Base-by-base conservation (phyloP, 2,329 filamentous ascomycete species). In the Diaporthe sp. region DNA sequence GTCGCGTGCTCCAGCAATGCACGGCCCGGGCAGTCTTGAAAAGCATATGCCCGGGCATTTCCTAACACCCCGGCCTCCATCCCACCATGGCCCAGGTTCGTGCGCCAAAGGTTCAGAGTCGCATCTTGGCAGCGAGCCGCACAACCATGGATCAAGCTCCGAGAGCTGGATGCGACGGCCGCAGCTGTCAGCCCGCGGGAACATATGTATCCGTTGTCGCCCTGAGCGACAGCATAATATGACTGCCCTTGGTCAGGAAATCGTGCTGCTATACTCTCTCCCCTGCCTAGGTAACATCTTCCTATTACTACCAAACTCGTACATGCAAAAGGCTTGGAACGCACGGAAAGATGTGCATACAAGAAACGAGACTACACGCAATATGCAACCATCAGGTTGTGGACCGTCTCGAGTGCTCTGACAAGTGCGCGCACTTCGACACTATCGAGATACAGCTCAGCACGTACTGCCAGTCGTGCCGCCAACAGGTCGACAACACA, bases 381-480 rank as follows among this genome's bases (percentile, higher is more conserved):
- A 71, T 76, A 49, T 76, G 74, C 51, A 76, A 76, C 39, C 74
- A 76, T 58, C 67, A 67, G 7, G 55, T 58, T 49, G 58, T 65
- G 25, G 58, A 73, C 31, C 67, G 65, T 6, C 70, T 58, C 51
- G 74, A 76, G 51, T 76, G 74, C 65, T 55, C 74, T 44, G 70
- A 71, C 12, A 73, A 58, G 44, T 76, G 74, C 72, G 46, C 57
- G 19, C 57, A 67, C 42, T 65, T 76, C 39, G 74, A 76, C 67
- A 58, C 19, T 25, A 39, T 76, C 46, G 74, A 76, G 58, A 76
- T 68, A 7, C 72, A 76, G 42, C 72, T 76, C n/a, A 74, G 72
- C 25, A 73, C 74, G 17, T 76, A 76, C 72, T 76, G 74, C 49
- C 72, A 76, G 58, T 53, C 74, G 28, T 76, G 74, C 49, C 72